These are phyloP conservation scores for Yamadazyma ubonensis DNA, from an alignment of 805 yeast species.

Conservation along the genomic window DNA sequence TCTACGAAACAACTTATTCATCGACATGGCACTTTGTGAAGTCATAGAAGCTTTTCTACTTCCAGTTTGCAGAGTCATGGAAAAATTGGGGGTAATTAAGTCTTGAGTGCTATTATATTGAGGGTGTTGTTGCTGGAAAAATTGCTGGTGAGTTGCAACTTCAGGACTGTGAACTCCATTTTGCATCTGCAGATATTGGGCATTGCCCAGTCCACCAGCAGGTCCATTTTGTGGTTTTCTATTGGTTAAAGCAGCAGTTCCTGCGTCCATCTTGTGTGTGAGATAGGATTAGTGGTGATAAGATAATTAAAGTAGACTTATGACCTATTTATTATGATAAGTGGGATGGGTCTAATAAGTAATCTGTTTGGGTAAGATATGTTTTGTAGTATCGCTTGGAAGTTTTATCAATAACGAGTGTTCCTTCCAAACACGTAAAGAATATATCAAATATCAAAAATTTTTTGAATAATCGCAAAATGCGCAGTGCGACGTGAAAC, in stretches of 20 bases:
- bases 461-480: neutral
- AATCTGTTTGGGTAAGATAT: too few relatives aligned
- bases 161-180: neutral
- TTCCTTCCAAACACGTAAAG: neutral
- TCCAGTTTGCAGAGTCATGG: constrained; percentile 13
- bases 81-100: constrained; percentile 9
- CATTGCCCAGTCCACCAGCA: neutral
- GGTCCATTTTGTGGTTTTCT: neutral
- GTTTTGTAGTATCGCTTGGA: too few relatives aligned
- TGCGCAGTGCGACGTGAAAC: neutral
- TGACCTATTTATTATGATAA: too few relatives aligned
- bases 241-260: constrained; percentile 17
- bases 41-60: constrained; percentile 39
- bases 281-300: too few relatives aligned
- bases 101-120: constrained; percentile 9
- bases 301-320: too few relatives aligned
- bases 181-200: constrained; percentile 1
- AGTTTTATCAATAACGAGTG: neutral
- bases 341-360: too few relatives aligned
- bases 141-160: constrained; percentile 10
- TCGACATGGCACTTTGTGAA: constrained; percentile 34
- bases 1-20: constrained; percentile 44
- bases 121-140: constrained; percentile 11
- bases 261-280: constrained; percentile 33
- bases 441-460: neutral